Percentiles rank a stretch among this genome's conserved stretches.
These are phyloP conservation scores for Penicillium sp. DNA, from an alignment of 2,329 filamentous ascomycete species.

Conservation along the genomic window DNA sequence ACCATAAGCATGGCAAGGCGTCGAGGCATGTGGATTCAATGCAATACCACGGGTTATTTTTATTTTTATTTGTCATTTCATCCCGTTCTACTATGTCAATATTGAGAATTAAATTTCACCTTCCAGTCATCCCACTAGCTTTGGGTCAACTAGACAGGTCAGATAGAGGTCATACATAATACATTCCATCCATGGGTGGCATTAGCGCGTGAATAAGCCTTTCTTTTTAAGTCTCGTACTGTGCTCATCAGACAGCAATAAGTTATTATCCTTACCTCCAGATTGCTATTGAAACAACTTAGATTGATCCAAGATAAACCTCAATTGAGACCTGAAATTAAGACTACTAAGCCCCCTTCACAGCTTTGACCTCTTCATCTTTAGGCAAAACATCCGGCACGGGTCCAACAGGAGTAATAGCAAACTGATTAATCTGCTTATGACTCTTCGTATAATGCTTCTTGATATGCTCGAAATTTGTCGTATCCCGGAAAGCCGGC, in stretches of 20 bases:
- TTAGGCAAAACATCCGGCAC: constrained; percentile 76
- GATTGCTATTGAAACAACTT: neutral
- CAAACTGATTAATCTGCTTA: constrained; percentile 62
- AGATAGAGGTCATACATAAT: neutral
- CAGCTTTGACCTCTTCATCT: constrained; percentile 69
- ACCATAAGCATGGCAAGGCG: constrained; percentile 35
- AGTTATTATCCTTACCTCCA: neutral
- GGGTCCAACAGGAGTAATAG: constrained; percentile 83
- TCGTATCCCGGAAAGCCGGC: constrained; percentile 76
- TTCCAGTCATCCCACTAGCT: neutral
- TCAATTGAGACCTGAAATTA: neutral
- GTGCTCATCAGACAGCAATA: neutral
- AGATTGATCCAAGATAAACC: neutral
- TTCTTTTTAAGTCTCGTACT: neutral
- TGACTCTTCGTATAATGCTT: constrained; percentile 69
- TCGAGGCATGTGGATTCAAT: constrained; percentile 24
- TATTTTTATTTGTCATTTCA: constrained; percentile 6
- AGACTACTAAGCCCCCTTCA: constrained; percentile 11
- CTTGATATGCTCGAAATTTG: constrained; percentile 95
- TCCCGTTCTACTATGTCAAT: constrained; percentile 13
- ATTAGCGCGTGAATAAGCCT: neutral
- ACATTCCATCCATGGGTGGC: neutral
- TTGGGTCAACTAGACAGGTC: neutral
- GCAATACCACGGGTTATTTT: constrained; percentile 25
- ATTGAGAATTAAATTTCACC: neutral